phyloP scores from a whole-genome alignment of 2,329 filamentous ascomycete species.

The Boeremia lycopersici region DNA sequence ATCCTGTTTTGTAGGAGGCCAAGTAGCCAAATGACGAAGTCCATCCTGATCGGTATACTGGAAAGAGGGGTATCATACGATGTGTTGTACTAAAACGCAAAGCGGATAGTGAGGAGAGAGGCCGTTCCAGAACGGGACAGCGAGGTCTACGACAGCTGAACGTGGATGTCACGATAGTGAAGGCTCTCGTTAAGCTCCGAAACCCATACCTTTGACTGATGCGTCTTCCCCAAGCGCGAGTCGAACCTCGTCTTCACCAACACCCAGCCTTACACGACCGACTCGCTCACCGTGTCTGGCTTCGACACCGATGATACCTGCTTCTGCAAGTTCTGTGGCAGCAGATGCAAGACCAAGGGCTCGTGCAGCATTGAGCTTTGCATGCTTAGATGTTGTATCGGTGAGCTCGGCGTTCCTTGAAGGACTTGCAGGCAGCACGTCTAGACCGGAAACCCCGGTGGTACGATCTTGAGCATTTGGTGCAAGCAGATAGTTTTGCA shows the following conservation, averaged over 20 bases:
- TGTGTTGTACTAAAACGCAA: conserved; percentile 3
- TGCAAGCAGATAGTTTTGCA: conserved; percentile 65
- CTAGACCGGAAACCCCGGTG: conserved; percentile 14
- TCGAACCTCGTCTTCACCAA: conserved; percentile 89
- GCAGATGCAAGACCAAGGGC: conserved; percentile 68
- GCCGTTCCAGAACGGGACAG: not conserved
- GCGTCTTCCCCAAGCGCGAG: conserved; percentile 86
- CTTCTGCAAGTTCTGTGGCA: conserved; percentile 82
- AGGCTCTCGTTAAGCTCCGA: conserved; percentile 23
- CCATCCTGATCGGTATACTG: conserved; percentile 4
- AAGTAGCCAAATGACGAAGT: not conserved
- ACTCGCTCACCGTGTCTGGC: conserved; percentile 77
- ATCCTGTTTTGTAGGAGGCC: not conserved
- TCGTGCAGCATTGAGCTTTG: conserved; percentile 51
- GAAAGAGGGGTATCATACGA: conserved; percentile 17
- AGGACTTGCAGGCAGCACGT: conserved; percentile 18
- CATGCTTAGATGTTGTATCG: conserved; percentile 26
- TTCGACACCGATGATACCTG: conserved; percentile 86
- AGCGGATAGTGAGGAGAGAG: conserved; percentile 1
- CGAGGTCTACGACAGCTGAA: not conserved
- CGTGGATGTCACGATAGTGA: not conserved
- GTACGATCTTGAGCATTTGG: conserved; percentile 39
- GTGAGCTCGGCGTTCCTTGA: conserved; percentile 24
- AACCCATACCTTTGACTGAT: conserved; percentile 79
- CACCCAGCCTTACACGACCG: conserved; percentile 82